Evolutionary conservation across 306 rosid species (phyloP).

Genomic region (Glycine latifolia): DNA sequence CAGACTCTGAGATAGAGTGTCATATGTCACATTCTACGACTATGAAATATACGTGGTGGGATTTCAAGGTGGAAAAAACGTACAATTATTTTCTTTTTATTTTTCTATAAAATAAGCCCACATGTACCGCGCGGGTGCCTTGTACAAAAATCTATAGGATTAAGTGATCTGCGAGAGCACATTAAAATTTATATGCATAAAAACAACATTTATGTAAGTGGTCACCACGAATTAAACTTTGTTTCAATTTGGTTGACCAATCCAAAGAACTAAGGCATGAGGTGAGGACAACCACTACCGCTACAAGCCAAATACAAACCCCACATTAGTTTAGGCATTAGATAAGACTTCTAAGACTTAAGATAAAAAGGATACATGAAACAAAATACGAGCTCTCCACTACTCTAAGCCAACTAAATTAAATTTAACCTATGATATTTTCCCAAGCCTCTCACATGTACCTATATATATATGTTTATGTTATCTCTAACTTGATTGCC

Average conservation of each 20-base stretch:
- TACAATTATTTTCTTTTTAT: too few relatives aligned
- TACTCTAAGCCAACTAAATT: conserved; percentile 34
- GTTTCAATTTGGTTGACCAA: conserved; percentile 49
- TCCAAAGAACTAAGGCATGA: neutral
- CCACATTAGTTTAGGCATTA: neutral
- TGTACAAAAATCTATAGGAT: neutral
- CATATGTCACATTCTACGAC: neutral
- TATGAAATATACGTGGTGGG: neutral
- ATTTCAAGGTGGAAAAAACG: neutral
- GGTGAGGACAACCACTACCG: conserved; percentile 44
- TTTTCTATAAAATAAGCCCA: conserved; percentile 11
- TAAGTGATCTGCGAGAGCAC: neutral
- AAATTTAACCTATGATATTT: neutral
- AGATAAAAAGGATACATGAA: conserved; percentile 25
- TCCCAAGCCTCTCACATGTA: neutral
- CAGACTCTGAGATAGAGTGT: neutral
- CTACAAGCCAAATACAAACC: conserved; percentile 25
- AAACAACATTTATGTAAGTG: conserved; percentile 40
- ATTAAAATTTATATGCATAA: neutral
- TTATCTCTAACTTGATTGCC: conserved; percentile 12
- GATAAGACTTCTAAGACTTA: too few relatives aligned
- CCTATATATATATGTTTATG: conserved; percentile 5
- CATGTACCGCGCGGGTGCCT: neutral
- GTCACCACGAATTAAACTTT: conserved; percentile 46
- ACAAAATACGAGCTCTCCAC: conserved; percentile 79